Base-by-base conservation (phyloP, 1,139 yeast genomes). In the Hansenula lynferdii region DNA sequence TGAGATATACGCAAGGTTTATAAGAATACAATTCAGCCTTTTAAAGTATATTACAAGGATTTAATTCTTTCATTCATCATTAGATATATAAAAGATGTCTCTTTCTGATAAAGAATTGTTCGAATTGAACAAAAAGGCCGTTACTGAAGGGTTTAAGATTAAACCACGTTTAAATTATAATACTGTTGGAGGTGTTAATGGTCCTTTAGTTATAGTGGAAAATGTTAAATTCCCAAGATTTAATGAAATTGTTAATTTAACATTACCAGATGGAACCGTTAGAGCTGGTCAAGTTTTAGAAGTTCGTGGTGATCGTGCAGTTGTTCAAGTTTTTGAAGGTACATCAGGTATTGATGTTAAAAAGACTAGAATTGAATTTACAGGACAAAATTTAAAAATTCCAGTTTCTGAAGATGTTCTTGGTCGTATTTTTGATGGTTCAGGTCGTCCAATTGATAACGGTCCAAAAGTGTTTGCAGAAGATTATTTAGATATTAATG, bases 401-500 rank as follows among this genome's bases (percentile, higher is more conserved):
- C 85, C 98, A 24, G 98, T 92, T 26, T 85, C 96, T 42, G 98
- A 94, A 66, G 99, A 92, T 61, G 85, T 89, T 75, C 73, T 92
- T 61, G 99, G 99, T 49, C 85, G 99, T 72, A 86, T 92, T 49
- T 92, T 92, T 62, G 97, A 92, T 67, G 99, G 99, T 62, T 89
- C 97, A 24, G 99, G 98, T 68, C 82, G 96, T 67, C 95, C 98
- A 44, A 90, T 87, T 56, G 99, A 92, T 65, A 87, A 87, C 57
- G 99, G 99, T 44, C 99, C 99, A 50, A 85, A 85, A 67, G 96
- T 92, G 42, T 85, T 92, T 61, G 98, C 99, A 39, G 99, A 92
- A 67, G 99, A 92, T 64, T 92, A 87, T 65, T 74, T 94, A 65
- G 99, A 92, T 65, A 94, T 92, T 60, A 92, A 92, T 63, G 99